These are phyloP conservation scores for Dendrothele bispora DNA, from an alignment of 768 basidiomycete species.

Conservation along the genomic window DNA sequence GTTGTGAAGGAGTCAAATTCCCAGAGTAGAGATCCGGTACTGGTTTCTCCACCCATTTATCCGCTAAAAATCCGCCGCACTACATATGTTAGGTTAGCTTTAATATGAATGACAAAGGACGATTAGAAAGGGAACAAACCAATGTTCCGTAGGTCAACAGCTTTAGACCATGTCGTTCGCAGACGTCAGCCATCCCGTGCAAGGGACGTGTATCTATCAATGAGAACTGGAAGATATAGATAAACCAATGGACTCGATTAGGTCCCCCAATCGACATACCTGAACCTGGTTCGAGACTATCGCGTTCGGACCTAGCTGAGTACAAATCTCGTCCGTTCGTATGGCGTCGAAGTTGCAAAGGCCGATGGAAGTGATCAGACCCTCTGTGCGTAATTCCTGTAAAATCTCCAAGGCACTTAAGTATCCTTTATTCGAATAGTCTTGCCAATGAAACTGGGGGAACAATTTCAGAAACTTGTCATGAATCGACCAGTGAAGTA, in stretches of 20 bases:
- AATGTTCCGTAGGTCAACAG: slow-evolving; percentile 82
- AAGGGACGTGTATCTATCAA: slow-evolving; percentile 77
- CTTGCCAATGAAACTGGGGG: slow-evolving; percentile 80
- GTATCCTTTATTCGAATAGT: slow-evolving; percentile 53
- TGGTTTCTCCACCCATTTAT: slow-evolving; percentile 66
- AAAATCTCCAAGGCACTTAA: slow-evolving; percentile 48
- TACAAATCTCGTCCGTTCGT: slow-evolving; percentile 78
- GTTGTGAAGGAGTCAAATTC: slow-evolving; percentile 74
- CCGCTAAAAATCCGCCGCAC: slow-evolving; percentile 84
- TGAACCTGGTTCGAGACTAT: slow-evolving; percentile 86
- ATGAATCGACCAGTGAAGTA: not conserved
- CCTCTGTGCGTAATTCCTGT: slow-evolving; percentile 56
- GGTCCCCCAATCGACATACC: slow-evolving; percentile 49
- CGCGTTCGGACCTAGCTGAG: slow-evolving; percentile 63
- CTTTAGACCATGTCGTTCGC: slow-evolving; percentile 69
- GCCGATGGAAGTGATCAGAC: slow-evolving; percentile 64
- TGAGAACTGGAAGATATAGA: slow-evolving; percentile 57
- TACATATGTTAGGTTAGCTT: no score
- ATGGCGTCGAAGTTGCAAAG: slow-evolving; percentile 81
- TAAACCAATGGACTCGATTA: not conserved
- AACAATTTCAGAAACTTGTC: not conserved
- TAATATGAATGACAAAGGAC: slow-evolving; percentile 10
- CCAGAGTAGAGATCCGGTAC: slow-evolving; percentile 74
- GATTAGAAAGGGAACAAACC: slow-evolving; percentile 38
- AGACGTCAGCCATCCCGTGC: slow-evolving; percentile 76